Percentiles rank a stretch among this genome's conserved stretches.
These are phyloP conservation scores for Ophiostoma australiae DNA, from an alignment of 2,329 filamentous ascomycete species.

Conservation along the genomic window DNA sequence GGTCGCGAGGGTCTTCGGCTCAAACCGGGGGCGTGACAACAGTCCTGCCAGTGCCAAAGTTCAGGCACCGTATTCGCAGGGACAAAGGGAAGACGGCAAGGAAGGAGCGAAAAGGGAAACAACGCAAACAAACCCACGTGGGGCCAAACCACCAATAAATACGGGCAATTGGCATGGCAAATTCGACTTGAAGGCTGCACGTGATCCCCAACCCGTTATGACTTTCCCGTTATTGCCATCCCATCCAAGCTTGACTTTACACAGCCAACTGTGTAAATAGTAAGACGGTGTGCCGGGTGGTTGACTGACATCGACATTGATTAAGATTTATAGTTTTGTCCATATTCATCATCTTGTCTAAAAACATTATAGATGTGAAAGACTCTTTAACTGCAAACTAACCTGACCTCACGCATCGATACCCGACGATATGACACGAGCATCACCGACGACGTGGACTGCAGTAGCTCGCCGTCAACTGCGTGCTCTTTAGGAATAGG, in stretches of 20 bases:
- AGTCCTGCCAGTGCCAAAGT: not conserved
- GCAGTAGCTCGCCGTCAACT: not conserved
- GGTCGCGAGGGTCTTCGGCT: conserved; percentile 24
- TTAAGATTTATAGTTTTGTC: no score
- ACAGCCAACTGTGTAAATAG: not conserved
- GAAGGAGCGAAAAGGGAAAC: conserved; percentile 9
- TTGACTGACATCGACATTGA: not conserved
- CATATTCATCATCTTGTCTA: no score
- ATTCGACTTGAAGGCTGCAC: not conserved
- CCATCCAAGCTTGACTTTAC: not conserved
- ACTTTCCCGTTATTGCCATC: not conserved
- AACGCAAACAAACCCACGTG: not conserved
- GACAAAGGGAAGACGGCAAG: conserved; percentile 2
- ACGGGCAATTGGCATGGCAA: not conserved
- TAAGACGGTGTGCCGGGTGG: not conserved
- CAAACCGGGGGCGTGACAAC: conserved; percentile 23
- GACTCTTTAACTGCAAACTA: not conserved
- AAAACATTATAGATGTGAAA: no score
- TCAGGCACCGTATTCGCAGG: conserved; percentile 8
- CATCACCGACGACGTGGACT: conserved; percentile 4
- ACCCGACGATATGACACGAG: conserved; percentile 10
- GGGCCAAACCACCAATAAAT: conserved; percentile 2
- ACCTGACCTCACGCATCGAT: conserved; percentile 3
- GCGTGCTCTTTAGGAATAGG: not conserved
- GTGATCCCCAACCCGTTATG: not conserved